Evolutionary conservation across 2,329 filamentous ascomycete species (phyloP).

Genomic region (Penicillium sp.): DNA sequence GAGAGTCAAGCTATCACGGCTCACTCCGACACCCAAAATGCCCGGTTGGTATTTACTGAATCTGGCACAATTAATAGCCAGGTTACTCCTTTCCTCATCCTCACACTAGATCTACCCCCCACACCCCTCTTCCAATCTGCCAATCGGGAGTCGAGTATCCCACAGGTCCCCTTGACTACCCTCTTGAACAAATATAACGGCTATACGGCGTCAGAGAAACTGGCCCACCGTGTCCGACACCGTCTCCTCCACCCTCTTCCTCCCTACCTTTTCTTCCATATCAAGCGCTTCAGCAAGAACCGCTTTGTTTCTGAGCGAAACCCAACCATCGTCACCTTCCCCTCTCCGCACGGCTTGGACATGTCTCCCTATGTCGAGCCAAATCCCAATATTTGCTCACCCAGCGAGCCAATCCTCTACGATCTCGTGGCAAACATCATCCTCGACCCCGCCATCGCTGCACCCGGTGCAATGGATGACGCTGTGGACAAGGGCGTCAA

Average conservation of each 20-base stretch:
- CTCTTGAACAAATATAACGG: constrained; percentile 93
- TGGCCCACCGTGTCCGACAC: constrained; percentile 80
- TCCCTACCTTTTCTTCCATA: constrained; percentile 83
- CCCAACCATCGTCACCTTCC: constrained; percentile 95
- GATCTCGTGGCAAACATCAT: constrained; percentile 92
- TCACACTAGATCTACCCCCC: constrained; percentile 84
- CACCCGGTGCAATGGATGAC: constrained; percentile 57
- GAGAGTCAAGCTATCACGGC: constrained; percentile 91
- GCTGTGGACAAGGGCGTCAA: constrained; percentile 32
- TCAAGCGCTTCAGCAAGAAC: constrained; percentile 94
- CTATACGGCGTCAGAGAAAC: constrained; percentile 72
- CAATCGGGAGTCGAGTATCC: constrained; percentile 89
- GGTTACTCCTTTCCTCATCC: constrained; percentile 71
- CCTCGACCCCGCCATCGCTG: constrained; percentile 40
- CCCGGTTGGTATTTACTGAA: constrained; percentile 87
- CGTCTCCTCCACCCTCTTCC: constrained; percentile 82
- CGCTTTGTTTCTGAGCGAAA: constrained; percentile 95
- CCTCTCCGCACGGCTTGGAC: constrained; percentile 71
- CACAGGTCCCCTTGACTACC: constrained; percentile 61
- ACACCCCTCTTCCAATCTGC: constrained; percentile 95
- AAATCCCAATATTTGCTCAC: constrained; percentile 60
- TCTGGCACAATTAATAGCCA: constrained; percentile 71
- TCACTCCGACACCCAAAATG: constrained; percentile 68
- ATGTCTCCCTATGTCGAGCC: constrained; percentile 87
- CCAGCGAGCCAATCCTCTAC: constrained; percentile 80